Evolutionary conservation across 2,329 filamentous ascomycete genomes (phyloP).

Genomic region (Leptographium flavum): DNA sequence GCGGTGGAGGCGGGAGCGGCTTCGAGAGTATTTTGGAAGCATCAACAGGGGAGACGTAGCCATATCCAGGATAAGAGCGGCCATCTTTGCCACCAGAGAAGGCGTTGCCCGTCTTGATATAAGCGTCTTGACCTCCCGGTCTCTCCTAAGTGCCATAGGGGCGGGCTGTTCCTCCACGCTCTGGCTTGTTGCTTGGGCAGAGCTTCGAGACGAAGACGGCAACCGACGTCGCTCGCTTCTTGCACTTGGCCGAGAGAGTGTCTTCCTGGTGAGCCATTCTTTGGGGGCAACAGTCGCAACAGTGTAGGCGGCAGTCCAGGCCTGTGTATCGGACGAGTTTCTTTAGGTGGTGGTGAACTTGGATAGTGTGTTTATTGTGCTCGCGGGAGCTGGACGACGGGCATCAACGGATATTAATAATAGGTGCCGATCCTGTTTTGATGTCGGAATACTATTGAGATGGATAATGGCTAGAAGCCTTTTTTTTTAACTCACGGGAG

Average conservation of each 20-base stretch:
- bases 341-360: no score
- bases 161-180: conserved; percentile 34
- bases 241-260: not conserved
- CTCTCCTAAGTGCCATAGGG: conserved; percentile 8
- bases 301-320: no score
- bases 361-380: no score
- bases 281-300: not conserved
- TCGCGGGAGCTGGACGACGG: no score
- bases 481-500: no score
- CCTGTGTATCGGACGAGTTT: no score
- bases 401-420: no score
- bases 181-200: conserved; percentile 32
- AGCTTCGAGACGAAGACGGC: conserved; percentile 25
- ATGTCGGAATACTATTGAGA: no score
- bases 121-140: not conserved
- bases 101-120: no score
- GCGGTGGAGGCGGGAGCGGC: not conserved
- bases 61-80: not conserved
- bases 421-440: no score
- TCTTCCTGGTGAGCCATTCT: not conserved
- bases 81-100: not conserved
- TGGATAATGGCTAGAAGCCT: no score
- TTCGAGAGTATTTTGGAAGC: not conserved
- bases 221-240: conserved; percentile 5
- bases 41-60: not conserved